Percentiles rank a stretch among this genome's conserved stretches.
Conservation (phyloP, 116 monocot species). For the Iris pallida region DNA sequence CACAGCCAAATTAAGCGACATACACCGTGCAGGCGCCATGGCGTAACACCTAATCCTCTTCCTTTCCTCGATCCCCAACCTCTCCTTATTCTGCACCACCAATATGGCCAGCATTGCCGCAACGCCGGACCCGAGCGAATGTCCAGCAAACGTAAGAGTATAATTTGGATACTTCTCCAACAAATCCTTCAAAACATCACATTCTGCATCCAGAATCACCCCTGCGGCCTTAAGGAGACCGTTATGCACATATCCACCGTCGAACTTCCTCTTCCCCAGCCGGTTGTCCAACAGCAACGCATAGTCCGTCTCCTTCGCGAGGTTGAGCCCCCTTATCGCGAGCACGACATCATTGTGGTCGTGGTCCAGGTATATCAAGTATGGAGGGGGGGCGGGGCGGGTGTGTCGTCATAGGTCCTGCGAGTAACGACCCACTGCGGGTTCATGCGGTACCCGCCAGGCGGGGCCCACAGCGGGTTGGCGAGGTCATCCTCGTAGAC, state of each 20-base stretch:
- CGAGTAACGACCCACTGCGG: constrained; percentile 37
- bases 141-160: constrained; percentile 77
- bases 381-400: constrained; percentile 62
- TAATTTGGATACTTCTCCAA: constrained; percentile 48
- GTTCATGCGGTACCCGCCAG: constrained; percentile 55
- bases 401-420: constrained; percentile 59
- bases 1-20: constrained; percentile 95
- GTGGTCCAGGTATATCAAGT: constrained; percentile 78
- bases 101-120: constrained; percentile 77
- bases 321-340: constrained; percentile 73
- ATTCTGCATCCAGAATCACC: constrained; percentile 69
- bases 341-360: constrained; percentile 64
- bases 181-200: constrained; percentile 57
- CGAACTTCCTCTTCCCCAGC: constrained; percentile 71
- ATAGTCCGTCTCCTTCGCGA: constrained; percentile 79
- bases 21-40: constrained; percentile 84
- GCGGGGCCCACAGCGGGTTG: constrained; percentile 44
- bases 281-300: constrained; percentile 73
- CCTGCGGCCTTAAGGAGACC: constrained; percentile 80
- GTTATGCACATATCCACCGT: constrained; percentile 93
- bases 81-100: constrained; percentile 69
- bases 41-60: constrained; percentile 76
- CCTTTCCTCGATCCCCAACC: constrained; percentile 64
- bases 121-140: constrained; percentile 87
- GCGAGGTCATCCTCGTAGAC: constrained; percentile 73